These are phyloP conservation scores for Aureobasidium sp. DNA, from an alignment of 2,329 filamentous ascomycete genomes.

Conservation along the genomic window DNA sequence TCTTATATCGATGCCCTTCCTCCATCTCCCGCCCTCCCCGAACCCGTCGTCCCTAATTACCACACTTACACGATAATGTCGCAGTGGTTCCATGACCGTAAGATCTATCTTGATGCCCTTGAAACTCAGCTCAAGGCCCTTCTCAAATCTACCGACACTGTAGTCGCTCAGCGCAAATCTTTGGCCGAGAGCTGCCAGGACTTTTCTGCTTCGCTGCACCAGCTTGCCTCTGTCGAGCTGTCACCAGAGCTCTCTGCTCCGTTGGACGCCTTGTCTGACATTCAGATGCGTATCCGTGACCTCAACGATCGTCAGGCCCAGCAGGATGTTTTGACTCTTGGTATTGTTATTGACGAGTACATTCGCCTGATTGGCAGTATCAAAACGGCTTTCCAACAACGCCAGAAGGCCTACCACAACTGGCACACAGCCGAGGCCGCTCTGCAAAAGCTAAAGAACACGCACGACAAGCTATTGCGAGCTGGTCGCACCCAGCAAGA, in stretches of 20 bases:
- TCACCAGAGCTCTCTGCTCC: conserved; percentile 82
- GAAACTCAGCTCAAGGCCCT: conserved; percentile 85
- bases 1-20: conserved; percentile 5
- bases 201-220: conserved; percentile 87
- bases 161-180: conserved; percentile 84
- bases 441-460: conserved; percentile 76
- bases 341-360: conserved; percentile 97
- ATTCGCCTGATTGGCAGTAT: conserved; percentile 92
- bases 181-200: conserved; percentile 90
- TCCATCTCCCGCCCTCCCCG: conserved; percentile 5
- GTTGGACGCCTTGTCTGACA: conserved; percentile 81
- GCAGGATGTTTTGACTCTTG: conserved; percentile 91
- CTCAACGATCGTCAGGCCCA: conserved; percentile 95
- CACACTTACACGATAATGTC: conserved; percentile 8
- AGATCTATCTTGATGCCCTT: conserved; percentile 86
- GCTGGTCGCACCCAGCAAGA: conserved; percentile 96
- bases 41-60: conserved; percentile 13
- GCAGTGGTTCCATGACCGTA: conserved; percentile 95
- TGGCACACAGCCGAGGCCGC: conserved; percentile 92
- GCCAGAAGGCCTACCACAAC: conserved; percentile 90
- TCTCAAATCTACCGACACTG: conserved; percentile 87
- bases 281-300: conserved; percentile 89
- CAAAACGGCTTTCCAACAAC: conserved; percentile 84
- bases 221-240: conserved; percentile 84
- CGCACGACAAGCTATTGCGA: conserved; percentile 88